Conservation (phyloP, 1,284 basidiomycete genomes). For the Coniferiporia weirii region DNA sequence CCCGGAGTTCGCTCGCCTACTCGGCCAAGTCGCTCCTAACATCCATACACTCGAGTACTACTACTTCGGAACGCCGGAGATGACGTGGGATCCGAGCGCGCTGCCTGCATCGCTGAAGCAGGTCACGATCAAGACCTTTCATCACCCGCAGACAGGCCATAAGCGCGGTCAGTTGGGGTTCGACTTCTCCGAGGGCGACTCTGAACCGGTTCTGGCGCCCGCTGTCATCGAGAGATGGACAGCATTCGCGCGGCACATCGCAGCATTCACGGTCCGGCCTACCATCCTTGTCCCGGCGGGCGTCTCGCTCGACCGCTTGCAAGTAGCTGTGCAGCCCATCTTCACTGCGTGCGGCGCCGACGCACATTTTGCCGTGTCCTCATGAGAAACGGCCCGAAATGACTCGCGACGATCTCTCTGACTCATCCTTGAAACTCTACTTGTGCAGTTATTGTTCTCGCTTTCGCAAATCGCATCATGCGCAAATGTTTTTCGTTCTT, state of each 20-base stretch:
- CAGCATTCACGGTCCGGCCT: slow-evolving; percentile 1
- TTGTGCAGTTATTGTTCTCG: background rate
- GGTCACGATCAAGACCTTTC: slow-evolving; percentile 12
- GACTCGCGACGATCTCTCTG: background rate
- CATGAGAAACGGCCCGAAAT: background rate
- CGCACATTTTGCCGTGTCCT: slow-evolving; percentile 1
- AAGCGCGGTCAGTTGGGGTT: background rate
- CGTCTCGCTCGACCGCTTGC: background rate
- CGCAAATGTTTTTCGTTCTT: background rate
- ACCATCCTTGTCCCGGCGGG: slow-evolving; percentile 6
- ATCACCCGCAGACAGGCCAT: slow-evolving; percentile 2
- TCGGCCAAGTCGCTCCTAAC: slow-evolving; percentile 1
- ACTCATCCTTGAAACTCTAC: too few species aligned
- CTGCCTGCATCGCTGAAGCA: slow-evolving; percentile 6
- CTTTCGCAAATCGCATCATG: too few species aligned
- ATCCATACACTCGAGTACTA: slow-evolving; percentile 9
- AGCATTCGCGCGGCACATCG: slow-evolving; percentile 3
- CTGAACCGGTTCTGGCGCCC: background rate
- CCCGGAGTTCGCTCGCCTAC: slow-evolving; percentile 3
- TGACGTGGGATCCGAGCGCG: slow-evolving; percentile 6
- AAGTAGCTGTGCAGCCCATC: background rate
- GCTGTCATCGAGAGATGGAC: slow-evolving; percentile 2
- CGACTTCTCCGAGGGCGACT: background rate
- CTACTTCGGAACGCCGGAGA: slow-evolving; percentile 9
- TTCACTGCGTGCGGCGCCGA: background rate